Evolutionary conservation across 306 rosid species (phyloP), one percentile per base, ranked within the genome.

Genomic region (Astragalus glycyphyllos): DNA sequence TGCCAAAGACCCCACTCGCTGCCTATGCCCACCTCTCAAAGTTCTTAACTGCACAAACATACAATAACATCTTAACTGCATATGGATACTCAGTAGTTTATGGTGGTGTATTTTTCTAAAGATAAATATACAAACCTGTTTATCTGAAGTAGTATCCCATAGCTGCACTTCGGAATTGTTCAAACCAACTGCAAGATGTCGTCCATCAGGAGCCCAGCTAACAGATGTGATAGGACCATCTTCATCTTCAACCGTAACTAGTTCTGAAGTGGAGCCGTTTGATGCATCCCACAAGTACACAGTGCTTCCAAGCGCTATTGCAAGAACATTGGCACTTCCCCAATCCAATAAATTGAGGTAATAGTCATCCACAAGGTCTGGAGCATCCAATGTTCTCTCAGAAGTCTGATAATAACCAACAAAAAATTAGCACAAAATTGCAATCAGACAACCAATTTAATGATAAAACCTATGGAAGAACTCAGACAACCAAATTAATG

Each of bases 371-470:
- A 89, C 82, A 29, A 89, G 85, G 38, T 89, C 94, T 0, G 96
- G 98, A 74, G 98, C 98, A 83, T 89, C 98, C 83, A 92, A 58
- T 7, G 96, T 92, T 70, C 87, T 85, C 83, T 92, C 96, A 5
- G 96, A 92, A 51, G 81, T 84, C 98, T 89, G 83, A 65, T 41
- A 4, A 13, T 15, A 40, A 42, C 29, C 15, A 60, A 16, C 60
- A 54, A 13, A 40, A 40, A 42, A 10, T 58, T 5, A 79, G 69
- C 57, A 72, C 10, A 78, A 23, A 32, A 9, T 34, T 7, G 41
- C 13, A 51, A n/a, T 46, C 17, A 46, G 2, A 46, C 8, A 46
- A 35, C 37, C 40, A 35, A 49, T 35, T 40, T 13, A 26, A 42
- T 1, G 13, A 15, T 42, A 44, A 40, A 32, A 67, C 4, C 63